Base-by-base conservation (phyloP, 1,284 basidiomycete genomes). In the Kalmanozyma brasiliensis region DNA sequence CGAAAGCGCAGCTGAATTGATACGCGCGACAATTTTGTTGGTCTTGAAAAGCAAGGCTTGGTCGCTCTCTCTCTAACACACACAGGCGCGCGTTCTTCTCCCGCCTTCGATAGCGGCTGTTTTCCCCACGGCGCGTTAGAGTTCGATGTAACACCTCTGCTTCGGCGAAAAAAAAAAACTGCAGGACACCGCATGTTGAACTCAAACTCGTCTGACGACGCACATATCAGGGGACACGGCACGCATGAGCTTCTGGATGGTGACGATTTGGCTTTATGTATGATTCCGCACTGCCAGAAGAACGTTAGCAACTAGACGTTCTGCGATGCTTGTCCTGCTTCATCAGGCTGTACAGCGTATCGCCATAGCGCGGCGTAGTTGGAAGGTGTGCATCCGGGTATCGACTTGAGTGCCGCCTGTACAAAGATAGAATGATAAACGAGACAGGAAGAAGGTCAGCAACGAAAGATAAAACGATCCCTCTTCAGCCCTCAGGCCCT, bases 311-410 rank as follows among this genome's bases (percentile, higher is more conserved):
- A 40, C 10, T 14, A 24, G 17, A 26, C 0, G 0, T 8, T 19
- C n/a, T 34, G 17, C 22, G 35, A 23, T n/a, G 29, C 19, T 9
- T 30, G 29, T 17, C 3, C 2, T 13, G 13, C 33, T 16, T 43
- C 22, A 1, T 53, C 43, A 3, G 42, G 42, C 32, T 64, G 52
- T 11, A 64, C 53, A 13, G 67, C 58, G 22, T 59, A 66, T 8
- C 73, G 55, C 74, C 74, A 77, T 11, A 77, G 51, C 20, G 71
- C 62, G 13, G 74, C 74, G 36, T 70, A 77, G 43, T 65, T 65
- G 17, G 69, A 62, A 8, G 74, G 73, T 19, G 73, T 77, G 45
- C 69, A 77, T 10, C 74, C 73, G 0, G 58, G 58, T 20, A 77
- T 63, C 40, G 69, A 72, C 56, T 74, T 77, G 26, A 71, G 46